Evolutionary conservation across 805 yeast genomes (phyloP).

Genomic region (Metschnikowia arizonensis): DNA sequence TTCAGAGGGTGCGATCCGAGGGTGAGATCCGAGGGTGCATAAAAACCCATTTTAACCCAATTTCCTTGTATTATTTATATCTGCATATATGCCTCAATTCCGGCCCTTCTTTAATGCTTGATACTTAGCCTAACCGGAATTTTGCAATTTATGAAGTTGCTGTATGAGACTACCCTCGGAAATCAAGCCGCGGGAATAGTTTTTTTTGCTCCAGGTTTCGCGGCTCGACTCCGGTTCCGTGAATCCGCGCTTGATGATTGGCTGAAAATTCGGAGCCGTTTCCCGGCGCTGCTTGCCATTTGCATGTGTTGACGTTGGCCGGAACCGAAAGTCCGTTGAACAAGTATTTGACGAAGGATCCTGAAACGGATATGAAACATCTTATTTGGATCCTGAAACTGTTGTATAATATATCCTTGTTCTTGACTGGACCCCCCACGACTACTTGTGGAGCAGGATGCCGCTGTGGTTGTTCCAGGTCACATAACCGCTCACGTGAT

Average conservation of each 20-base stretch:
- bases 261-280: constrained; percentile 24
- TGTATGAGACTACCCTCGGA: not conserved
- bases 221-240: constrained; percentile 22
- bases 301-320: constrained; percentile 4
- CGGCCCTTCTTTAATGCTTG: too few relatives aligned
- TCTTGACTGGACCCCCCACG: too few relatives aligned
- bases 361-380: too few relatives aligned
- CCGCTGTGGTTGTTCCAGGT: too few relatives aligned
- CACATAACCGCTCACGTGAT: too few relatives aligned
- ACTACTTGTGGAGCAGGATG: too few relatives aligned
- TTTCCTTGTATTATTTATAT: too few relatives aligned
- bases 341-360: not conserved
- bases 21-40: not conserved
- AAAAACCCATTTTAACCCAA: too few relatives aligned
- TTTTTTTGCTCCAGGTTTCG: constrained; percentile 20
- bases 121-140: too few relatives aligned
- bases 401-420: too few relatives aligned
- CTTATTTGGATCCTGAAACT: too few relatives aligned
- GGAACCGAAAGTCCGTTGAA: not conserved
- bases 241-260: constrained; percentile 18
- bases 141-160: not conserved
- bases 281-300: constrained; percentile 6
- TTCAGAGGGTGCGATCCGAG: constrained; percentile 10
- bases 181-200: not conserved
- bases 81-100: too few relatives aligned